phyloP scores from a whole-genome alignment of 2,329 filamentous ascomycete species.

The Aspergillus sp. region DNA sequence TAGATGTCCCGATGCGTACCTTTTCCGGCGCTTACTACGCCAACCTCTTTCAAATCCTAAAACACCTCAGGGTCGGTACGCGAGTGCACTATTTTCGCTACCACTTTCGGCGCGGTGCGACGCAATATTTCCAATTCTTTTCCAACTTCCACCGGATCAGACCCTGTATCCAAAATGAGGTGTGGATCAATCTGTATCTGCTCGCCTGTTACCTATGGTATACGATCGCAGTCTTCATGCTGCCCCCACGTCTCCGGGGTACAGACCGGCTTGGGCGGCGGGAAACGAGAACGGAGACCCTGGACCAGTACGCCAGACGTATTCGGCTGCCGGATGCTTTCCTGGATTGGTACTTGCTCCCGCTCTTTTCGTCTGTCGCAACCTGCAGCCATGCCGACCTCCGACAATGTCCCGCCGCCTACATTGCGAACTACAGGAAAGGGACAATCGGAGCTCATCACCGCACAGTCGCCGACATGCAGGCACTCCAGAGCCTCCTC shows the following conservation, averaged over 20 bases:
- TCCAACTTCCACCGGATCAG: not conserved
- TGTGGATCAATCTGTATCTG: not conserved
- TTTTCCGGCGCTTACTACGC: not conserved
- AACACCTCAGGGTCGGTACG: not conserved
- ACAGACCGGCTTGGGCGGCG: not conserved
- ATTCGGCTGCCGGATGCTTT: not conserved
- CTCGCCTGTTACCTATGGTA: not conserved
- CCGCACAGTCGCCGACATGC: not conserved
- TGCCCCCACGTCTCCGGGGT: not conserved
- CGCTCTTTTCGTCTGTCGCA: not conserved
- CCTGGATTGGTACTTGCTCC: not conserved
- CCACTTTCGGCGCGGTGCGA: not conserved
- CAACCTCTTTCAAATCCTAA: not conserved
- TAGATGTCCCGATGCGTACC: not conserved
- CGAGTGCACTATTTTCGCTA: not conserved
- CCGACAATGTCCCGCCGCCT: not conserved
- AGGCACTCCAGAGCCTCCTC: not conserved
- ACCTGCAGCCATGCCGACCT: not conserved
- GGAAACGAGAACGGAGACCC: not conserved
- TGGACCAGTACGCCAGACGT: not conserved
- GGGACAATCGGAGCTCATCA: not conserved
- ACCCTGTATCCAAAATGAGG: not conserved
- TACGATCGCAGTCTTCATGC: not conserved
- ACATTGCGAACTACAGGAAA: not conserved
- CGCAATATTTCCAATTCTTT: not conserved